Conservation (phyloP, 371 early-diverging fungal species). For the Mortierella sp. region DNA sequence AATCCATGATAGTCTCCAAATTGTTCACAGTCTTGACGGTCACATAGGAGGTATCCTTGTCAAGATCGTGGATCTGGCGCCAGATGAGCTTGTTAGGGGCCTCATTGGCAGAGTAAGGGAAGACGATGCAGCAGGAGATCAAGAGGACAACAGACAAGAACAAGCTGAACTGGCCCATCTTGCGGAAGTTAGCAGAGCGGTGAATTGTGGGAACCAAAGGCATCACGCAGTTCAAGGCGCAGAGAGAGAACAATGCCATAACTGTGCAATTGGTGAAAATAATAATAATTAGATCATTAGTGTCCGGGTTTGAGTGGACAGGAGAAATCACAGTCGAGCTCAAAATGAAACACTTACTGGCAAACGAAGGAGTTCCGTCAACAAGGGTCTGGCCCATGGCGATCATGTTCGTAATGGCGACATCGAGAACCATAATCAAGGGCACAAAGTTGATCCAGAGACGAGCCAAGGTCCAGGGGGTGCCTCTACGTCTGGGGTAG, state of each 20-base stretch:
- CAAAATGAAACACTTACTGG: constrained; percentile 49
- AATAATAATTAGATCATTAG: neutral
- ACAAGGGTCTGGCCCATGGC: constrained; percentile 69
- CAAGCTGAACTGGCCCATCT: constrained; percentile 50
- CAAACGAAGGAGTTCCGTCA: constrained; percentile 72
- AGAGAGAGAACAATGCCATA: constrained; percentile 47
- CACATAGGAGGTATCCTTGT: constrained; percentile 30
- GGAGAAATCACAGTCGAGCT: neutral
- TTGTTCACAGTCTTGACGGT: constrained; percentile 61
- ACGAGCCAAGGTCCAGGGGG: constrained; percentile 56
- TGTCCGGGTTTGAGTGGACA: neutral
- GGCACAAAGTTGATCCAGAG: constrained; percentile 63
- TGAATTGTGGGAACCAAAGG: constrained; percentile 58
- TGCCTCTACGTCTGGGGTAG: constrained; percentile 50
- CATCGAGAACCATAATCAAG: constrained; percentile 63
- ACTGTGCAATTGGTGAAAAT: constrained; percentile 18
- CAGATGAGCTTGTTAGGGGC: constrained; percentile 43
- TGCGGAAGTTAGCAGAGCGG: constrained; percentile 50
- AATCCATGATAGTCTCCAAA: constrained; percentile 58
- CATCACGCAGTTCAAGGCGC: constrained; percentile 54
- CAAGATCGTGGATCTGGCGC: constrained; percentile 40
- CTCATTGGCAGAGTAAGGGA: constrained; percentile 36
- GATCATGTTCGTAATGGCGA: constrained; percentile 47
- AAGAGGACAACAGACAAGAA: constrained; percentile 30
- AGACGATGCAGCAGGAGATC: constrained; percentile 31